phyloP scores from a whole-genome alignment of 495 filamentous ascomycete genomes.

The Platismatia glauca region DNA sequence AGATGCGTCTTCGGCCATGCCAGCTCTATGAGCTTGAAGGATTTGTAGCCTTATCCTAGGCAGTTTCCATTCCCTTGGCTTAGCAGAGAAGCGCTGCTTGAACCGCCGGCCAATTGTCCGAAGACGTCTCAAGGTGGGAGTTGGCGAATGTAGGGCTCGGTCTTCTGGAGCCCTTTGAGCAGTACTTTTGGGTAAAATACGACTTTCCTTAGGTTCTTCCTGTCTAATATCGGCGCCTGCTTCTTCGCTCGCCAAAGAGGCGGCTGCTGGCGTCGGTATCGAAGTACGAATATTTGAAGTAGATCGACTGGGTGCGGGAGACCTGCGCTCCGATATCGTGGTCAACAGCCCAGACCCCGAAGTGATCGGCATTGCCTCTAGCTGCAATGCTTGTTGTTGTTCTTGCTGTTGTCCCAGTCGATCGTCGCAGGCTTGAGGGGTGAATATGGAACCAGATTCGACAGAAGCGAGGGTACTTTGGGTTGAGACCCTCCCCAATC shows the following conservation, averaged over 20 bases:
- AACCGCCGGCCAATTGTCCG: neutral
- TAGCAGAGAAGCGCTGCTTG: neutral
- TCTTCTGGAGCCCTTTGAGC: neutral
- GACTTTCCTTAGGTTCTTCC: neutral
- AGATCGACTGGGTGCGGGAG: neutral
- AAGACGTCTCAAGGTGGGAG: neutral
- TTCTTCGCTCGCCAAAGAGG: neutral
- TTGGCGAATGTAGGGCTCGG: neutral
- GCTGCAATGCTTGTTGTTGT: constrained; percentile 1
- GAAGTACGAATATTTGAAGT: neutral
- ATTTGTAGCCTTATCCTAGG: neutral
- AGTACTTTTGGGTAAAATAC: neutral
- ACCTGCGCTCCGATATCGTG: neutral
- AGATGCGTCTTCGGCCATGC: neutral
- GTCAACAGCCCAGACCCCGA: neutral
- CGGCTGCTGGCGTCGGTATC: neutral
- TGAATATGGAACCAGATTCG: neutral
- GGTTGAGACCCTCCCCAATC: constrained; percentile 10
- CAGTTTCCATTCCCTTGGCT: neutral
- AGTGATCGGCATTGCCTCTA: neutral
- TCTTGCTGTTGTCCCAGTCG: neutral
- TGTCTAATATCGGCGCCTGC: neutral
- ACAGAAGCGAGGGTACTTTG: constrained; percentile 17
- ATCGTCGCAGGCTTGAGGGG: constrained; percentile 2
- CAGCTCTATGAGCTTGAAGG: neutral